phyloP scores from a whole-genome alignment of 257 asterid species.

The Solanum rostratum region DNA sequence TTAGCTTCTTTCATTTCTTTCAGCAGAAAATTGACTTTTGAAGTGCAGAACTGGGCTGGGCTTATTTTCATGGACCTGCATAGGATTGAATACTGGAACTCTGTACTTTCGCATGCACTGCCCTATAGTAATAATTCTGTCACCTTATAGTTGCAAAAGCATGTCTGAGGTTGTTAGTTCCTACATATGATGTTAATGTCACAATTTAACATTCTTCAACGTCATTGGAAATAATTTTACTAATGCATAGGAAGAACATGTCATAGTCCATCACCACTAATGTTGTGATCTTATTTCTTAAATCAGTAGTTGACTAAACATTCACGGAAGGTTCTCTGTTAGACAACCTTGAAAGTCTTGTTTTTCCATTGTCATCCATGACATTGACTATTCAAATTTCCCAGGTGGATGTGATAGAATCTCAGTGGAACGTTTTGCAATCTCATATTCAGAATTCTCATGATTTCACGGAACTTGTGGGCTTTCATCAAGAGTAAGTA shows the following conservation, averaged over 20 bases:
- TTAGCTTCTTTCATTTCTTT: neutral
- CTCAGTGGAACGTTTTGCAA: constrained; percentile 97
- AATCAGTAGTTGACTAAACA: neutral
- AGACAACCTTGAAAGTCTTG: neutral
- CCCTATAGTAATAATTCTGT: neutral
- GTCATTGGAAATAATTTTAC: neutral
- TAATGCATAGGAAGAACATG: neutral
- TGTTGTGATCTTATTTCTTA: neutral
- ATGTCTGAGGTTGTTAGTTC: neutral
- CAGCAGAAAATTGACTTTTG: neutral
- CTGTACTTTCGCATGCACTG: neutral
- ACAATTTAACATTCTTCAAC: neutral
- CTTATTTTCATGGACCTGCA: neutral
- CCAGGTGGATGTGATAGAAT: constrained; percentile 98
- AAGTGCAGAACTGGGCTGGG: neutral
- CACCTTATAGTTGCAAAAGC: neutral
- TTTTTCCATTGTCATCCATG: constrained; percentile 3
- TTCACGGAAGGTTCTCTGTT: neutral
- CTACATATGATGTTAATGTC: neutral
- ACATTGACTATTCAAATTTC: constrained; percentile 6
- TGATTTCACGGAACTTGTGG: constrained; percentile 87
- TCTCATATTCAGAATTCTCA: constrained; percentile 79
- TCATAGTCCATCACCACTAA: neutral
- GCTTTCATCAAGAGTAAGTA: constrained; percentile 96
- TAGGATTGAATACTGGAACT: neutral